These are phyloP conservation scores for Saturnispora saitoi DNA, from an alignment of 805 yeast species.

Conservation along the genomic window DNA sequence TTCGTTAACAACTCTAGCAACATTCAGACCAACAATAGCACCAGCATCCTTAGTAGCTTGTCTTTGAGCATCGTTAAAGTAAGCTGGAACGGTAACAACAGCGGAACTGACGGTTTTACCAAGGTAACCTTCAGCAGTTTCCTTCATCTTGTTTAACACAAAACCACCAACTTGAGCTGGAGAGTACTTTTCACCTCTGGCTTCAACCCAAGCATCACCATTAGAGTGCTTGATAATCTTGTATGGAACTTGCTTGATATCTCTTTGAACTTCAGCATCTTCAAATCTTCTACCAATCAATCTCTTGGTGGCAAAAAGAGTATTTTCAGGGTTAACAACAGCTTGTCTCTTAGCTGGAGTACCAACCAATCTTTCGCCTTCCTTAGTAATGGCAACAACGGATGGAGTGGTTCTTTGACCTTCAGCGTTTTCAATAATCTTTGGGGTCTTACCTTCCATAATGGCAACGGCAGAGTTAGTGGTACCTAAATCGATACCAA, in stretches of 20 bases:
- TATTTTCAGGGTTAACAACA: constrained; percentile 63
- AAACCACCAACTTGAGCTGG: constrained; percentile 69
- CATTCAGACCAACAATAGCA: constrained; percentile 91
- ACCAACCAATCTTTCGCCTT: constrained; percentile 46
- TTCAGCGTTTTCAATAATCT: constrained; percentile 67
- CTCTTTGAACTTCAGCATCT: constrained; percentile 65
- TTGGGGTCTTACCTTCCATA: constrained; percentile 54
- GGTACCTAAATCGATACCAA: constrained; percentile 80
- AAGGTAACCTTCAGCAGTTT: constrained; percentile 88
- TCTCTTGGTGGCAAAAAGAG: constrained; percentile 77
- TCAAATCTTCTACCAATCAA: constrained; percentile 64
- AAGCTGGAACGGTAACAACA: constrained; percentile 85
- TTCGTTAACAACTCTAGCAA: constrained; percentile 82
- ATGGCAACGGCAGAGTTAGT: constrained; percentile 83
- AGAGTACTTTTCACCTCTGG: constrained; percentile 40
- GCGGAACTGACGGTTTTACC: constrained; percentile 86
- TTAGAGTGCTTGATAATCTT: constrained; percentile 48
- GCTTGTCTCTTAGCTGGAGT: constrained; percentile 72
- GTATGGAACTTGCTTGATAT: constrained; percentile 54
- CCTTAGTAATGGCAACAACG: constrained; percentile 54
- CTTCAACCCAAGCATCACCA: constrained; percentile 64
- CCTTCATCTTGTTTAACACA: constrained; percentile 92
- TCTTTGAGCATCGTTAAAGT: constrained; percentile 85
- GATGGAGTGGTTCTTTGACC: constrained; percentile 79
- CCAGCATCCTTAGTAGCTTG: constrained; percentile 97